phyloP scores from a whole-genome alignment of 129 eudicot species.

The Flaveria trinervia region DNA sequence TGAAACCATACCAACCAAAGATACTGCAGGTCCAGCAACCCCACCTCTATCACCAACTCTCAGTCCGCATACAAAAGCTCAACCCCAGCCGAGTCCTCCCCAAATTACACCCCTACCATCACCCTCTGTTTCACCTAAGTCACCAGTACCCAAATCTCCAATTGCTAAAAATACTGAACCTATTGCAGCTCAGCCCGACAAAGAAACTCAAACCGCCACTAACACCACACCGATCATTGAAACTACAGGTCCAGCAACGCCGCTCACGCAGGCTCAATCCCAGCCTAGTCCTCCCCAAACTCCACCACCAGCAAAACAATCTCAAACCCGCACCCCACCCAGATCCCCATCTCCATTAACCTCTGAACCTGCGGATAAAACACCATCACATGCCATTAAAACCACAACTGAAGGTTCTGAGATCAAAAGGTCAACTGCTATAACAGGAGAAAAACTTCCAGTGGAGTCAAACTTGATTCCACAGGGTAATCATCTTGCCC shows the following conservation, averaged over 20 bases:
- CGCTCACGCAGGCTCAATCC: slow-evolving; percentile 16
- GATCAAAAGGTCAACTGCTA: slow-evolving; percentile 16
- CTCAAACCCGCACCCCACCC: slow-evolving; percentile 38
- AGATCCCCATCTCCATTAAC: slow-evolving; percentile 39
- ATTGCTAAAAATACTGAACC: slow-evolving; percentile 19
- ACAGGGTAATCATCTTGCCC: slow-evolving; percentile 12
- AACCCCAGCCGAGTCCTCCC: slow-evolving; percentile 29
- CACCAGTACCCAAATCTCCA: slow-evolving; percentile 21
- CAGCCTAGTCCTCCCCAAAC: slow-evolving; percentile 39
- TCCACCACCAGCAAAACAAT: slow-evolving; percentile 42
- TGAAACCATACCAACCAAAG: slow-evolving; percentile 10
- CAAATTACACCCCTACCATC: slow-evolving; percentile 30
- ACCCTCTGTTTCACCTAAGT: slow-evolving; percentile 18
- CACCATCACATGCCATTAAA: slow-evolving; percentile 34
- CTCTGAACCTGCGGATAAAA: slow-evolving; percentile 30
- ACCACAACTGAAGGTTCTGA: slow-evolving; percentile 16
- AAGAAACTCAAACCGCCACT: slow-evolving; percentile 25
- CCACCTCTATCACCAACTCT: slow-evolving; percentile 33
- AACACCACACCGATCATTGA: slow-evolving; percentile 1
- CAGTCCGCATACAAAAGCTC: slow-evolving; percentile 35
- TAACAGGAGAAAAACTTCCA: slow-evolving; percentile 14
- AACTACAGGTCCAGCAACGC: slow-evolving; percentile 24
- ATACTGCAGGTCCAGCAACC: slow-evolving; percentile 20
- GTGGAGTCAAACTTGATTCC: slow-evolving; percentile 22
- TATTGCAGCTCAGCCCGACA: slow-evolving; percentile 19